Base-by-base conservation (phyloP, 2,329 filamentous ascomycete genomes). In the Colletotrichum sp. region DNA sequence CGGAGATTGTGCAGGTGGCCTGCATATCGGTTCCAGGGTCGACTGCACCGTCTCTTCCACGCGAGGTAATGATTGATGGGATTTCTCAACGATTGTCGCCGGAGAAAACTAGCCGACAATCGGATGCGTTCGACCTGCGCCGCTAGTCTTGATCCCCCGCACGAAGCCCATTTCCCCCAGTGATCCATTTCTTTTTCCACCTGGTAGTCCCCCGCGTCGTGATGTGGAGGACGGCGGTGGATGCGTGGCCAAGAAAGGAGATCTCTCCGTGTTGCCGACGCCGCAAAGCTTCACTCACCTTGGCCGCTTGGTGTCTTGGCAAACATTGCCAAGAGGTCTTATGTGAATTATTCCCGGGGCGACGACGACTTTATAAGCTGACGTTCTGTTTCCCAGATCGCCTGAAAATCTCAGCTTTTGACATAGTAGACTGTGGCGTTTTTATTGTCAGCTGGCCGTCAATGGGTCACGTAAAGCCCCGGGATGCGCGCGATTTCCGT, bases 1-100 rank as follows among this genome's bases (percentile, higher is more conserved):
- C 70, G 73, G 73, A 69, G 73, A 76, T 73, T 76, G 73, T 76
- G 64, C 64, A 68, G 57, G 22, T 59, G 32, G 69, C 63, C 73
- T 62, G 73, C 73, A 76, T 69, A 62, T 65, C 9, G 64, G 34
- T 22, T 59, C 32, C 64, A 19, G 69, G 69, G 70, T 73, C 25
- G 16, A 68, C 29, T 22, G 70, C 57, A 49, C 64, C 27, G 32
- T 72, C 19, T 61, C 29, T 8, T 49, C 30, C 22, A 65, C 44
- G 57, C 57, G 44, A 44, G 44, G 27, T 5, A 25, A 2, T 76
- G 73, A 76, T 76, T 76, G 73, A 76, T 73, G 73, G 73, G 59
- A 76, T 76, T 69, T 76, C 29, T 72, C 7, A 27, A 27, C 69
- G 44, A 39, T 16, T 25, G 32, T 69, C 73, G 19, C 55, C 73